Base-by-base conservation (phyloP, 805 yeast species). In the Myxozyma sirexii region DNA sequence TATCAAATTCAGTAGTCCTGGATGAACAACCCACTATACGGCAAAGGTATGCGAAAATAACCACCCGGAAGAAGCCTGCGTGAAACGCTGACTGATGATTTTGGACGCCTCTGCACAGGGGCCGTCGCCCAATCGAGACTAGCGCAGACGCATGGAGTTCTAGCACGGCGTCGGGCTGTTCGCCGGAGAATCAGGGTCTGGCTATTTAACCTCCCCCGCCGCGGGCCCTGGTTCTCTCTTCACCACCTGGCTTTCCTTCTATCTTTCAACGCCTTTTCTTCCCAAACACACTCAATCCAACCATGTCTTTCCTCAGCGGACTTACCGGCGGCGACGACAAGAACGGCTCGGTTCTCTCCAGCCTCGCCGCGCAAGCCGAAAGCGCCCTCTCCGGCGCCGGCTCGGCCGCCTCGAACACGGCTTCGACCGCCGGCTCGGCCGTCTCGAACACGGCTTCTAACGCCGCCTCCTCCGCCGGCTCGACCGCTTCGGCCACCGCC, bases 291-390 rank as follows among this genome's bases (percentile, higher is more conserved):
- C 4, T n/a, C 43, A 35, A 15, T 21, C 23, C 39, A 15, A 21
- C 29, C 23, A 52, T 52, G 62, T 58, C 62, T 5, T 58, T 58
- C 58, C 54, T 58, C 52, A 26, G 39, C 24, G 37, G 37, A n/a
- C 27, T 58, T 35, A 37, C 43, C 24, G 52, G 47, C 52, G 51
- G 51, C 49, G 51, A 44, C 48, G 52, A 45, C 42, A 42, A 33
- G 21, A 41, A 47, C 43, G 27, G 23, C 4, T 56, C 59, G 43
- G 54, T 27, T 17, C 41, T 51, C 41, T 51, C 56, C 39, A 31
- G 51, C 13, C 29, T 48, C 43, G 43, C 24, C 21, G 21, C 42
- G 5, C 42, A 48, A n/a, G 50, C 39, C 56, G 47, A 33, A 27
- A 8, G 21, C 31, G 59, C 59, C 54, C n/a, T 47, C 17, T 38